phyloP scores from a whole-genome alignment of 306 rosid species.

The Hylodesmum podocarpum region DNA sequence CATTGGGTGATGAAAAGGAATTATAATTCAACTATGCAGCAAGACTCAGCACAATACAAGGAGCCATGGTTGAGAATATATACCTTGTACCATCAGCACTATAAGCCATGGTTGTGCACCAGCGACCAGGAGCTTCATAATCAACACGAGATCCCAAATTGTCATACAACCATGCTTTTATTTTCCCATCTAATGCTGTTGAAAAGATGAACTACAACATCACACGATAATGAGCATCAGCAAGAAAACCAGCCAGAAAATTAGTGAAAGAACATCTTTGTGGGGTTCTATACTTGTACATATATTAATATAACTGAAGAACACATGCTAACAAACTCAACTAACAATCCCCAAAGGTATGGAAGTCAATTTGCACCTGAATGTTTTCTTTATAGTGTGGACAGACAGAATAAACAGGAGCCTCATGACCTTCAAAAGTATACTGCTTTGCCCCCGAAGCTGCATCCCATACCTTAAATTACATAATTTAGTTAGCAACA shows the following conservation, averaged over 20 bases:
- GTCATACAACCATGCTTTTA: conserved; percentile 98
- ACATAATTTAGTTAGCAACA: conserved; percentile 33
- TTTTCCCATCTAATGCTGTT: conserved; percentile 93
- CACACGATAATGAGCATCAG: conserved; percentile 11
- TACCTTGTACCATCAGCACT: conserved; percentile 97
- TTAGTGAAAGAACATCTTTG: background rate
- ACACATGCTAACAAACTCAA: background rate
- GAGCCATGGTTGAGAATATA: conserved; percentile 21
- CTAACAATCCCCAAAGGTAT: background rate
- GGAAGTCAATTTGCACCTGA: conserved; percentile 50
- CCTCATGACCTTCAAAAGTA: conserved; percentile 93
- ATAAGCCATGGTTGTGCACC: conserved; percentile 96
- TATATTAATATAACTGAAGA: background rate
- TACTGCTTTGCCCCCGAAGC: conserved; percentile 69
- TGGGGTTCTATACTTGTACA: background rate
- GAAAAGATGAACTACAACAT: conserved; percentile 85
- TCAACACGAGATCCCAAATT: conserved; percentile 95
- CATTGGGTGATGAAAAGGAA: background rate
- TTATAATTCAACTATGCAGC: background rate
- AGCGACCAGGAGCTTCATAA: conserved; percentile 94
- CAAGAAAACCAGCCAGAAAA: conserved; percentile 2
- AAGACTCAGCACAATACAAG: background rate
- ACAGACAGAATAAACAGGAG: conserved; percentile 89
- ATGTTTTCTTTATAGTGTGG: conserved; percentile 91
- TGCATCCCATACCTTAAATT: conserved; percentile 90